phyloP scores from a whole-genome alignment of 331 rosid species.

The Malus hybrid region DNA sequence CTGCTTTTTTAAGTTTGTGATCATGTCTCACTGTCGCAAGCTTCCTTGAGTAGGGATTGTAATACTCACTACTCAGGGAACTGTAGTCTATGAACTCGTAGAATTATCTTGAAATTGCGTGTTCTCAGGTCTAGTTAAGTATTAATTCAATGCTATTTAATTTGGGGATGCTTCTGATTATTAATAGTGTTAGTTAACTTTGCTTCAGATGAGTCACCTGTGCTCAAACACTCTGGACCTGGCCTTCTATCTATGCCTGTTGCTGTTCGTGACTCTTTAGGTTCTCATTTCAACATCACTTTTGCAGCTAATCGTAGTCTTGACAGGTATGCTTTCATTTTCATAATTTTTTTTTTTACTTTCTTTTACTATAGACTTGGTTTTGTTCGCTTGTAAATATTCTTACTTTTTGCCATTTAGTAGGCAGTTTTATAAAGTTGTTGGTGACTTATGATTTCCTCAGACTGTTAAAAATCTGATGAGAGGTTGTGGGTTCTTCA shows the following conservation, averaged over 20 bases:
- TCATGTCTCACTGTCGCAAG: not conserved
- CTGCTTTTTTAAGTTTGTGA: not conserved
- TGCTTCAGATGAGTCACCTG: constrained; percentile 72
- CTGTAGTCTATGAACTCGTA: not conserved
- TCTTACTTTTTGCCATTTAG: not conserved
- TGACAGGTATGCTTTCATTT: constrained; percentile 54
- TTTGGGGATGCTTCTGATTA: not conserved
- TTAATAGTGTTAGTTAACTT: constrained; percentile 3
- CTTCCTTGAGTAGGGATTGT: not conserved
- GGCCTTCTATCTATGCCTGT: constrained; percentile 82
- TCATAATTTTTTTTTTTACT: not conserved
- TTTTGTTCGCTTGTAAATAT: not conserved
- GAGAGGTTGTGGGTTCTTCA: not conserved
- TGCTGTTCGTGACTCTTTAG: constrained; percentile 65
- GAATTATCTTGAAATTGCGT: not conserved
- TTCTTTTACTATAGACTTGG: not conserved
- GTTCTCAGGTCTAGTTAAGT: not conserved
- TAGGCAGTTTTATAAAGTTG: not conserved
- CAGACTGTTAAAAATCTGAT: not conserved
- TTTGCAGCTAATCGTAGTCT: constrained; percentile 65
- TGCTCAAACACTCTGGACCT: constrained; percentile 64
- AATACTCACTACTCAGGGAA: not conserved
- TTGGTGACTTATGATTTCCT: constrained; percentile 2
- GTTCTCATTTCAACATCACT: constrained; percentile 85
- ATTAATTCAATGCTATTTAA: not conserved